These are phyloP conservation scores for Gnomoniopsis smithogilvyi DNA, from an alignment of 2,329 filamentous ascomycete genomes.

Conservation along the genomic window DNA sequence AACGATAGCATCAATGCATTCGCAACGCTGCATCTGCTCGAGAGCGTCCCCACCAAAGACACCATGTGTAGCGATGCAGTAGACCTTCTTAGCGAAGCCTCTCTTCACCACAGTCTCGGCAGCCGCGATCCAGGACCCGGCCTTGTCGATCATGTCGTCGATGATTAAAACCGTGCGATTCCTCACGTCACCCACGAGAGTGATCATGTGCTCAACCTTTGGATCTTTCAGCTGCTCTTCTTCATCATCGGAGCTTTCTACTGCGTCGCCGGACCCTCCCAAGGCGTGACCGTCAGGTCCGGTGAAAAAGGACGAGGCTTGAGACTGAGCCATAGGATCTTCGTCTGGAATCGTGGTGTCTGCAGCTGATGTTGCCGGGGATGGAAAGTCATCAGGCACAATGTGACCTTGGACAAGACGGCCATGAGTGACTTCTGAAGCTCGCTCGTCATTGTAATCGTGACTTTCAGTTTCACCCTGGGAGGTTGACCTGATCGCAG, in stretches of 20 bases:
- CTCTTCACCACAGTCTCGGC: slow-evolving; percentile 95
- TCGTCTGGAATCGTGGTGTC: slow-evolving; percentile 65
- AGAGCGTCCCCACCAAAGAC: slow-evolving; percentile 89
- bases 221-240: slow-evolving; percentile 82
- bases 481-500: slow-evolving; percentile 34
- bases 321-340: slow-evolving; percentile 77
- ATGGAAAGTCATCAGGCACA: slow-evolving; percentile 89
- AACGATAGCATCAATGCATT: slow-evolving; percentile 89
- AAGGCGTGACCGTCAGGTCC: slow-evolving; percentile 67
- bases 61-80: slow-evolving; percentile 96
- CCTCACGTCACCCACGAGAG: slow-evolving; percentile 91
- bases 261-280: slow-evolving; percentile 80
- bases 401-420: slow-evolving; percentile 91
- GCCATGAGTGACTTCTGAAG: slow-evolving; percentile 85
- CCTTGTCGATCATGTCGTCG: slow-evolving; percentile 99
- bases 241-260: slow-evolving; percentile 84
- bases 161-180: slow-evolving; percentile 89
- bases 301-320: slow-evolving; percentile 77
- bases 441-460: slow-evolving; percentile 75
- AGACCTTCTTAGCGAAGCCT: slow-evolving; percentile 87
- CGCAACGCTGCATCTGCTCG: slow-evolving; percentile 85
- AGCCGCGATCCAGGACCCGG: slow-evolving; percentile 93
- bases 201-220: slow-evolving; percentile 89
- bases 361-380: slow-evolving; percentile 68
- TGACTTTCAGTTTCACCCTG: slow-evolving; percentile 35